Conservation (phyloP, 352 stramenopile species). For the Globisporangium acanthophoron region DNA sequence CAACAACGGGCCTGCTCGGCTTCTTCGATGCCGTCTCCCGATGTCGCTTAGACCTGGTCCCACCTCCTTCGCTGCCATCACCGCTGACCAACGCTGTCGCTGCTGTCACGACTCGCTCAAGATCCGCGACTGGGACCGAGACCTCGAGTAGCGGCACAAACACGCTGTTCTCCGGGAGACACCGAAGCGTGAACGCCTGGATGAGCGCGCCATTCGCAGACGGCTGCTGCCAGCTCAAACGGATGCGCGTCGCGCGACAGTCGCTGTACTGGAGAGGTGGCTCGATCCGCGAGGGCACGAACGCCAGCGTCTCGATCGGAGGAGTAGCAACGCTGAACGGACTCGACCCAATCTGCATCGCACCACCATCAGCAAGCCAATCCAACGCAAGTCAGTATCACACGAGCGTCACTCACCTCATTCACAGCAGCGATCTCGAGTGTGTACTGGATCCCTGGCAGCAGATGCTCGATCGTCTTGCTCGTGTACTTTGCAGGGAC, state of each 20-base stretch:
- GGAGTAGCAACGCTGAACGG: conserved; percentile 37
- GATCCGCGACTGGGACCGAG: conserved; percentile 20
- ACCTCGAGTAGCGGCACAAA: conserved; percentile 32
- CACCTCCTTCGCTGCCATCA: background rate
- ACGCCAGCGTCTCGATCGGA: conserved; percentile 52
- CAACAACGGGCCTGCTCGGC: background rate
- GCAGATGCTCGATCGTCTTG: conserved; percentile 32
- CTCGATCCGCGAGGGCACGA: conserved; percentile 45
- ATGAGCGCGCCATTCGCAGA: conserved; percentile 55
- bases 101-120: conserved; percentile 13
- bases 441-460: conserved; percentile 50
- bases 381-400: background rate
- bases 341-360: conserved; percentile 42
- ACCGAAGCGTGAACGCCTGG: conserved; percentile 46
- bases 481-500: conserved; percentile 39
- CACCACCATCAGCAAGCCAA: background rate
- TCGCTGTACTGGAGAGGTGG: conserved; percentile 29
- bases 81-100: background rate
- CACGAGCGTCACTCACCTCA: conserved; percentile 15
- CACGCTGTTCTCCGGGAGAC: conserved; percentile 41
- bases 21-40: background rate
- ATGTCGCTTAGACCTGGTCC: background rate
- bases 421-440: conserved; percentile 53
- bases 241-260: conserved; percentile 29
- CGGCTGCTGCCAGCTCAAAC: conserved; percentile 42